Percentiles rank a stretch among this genome's conserved stretches.
Conservation (phyloP, 495 filamentous ascomycete genomes). For the Podospora comata region DNA sequence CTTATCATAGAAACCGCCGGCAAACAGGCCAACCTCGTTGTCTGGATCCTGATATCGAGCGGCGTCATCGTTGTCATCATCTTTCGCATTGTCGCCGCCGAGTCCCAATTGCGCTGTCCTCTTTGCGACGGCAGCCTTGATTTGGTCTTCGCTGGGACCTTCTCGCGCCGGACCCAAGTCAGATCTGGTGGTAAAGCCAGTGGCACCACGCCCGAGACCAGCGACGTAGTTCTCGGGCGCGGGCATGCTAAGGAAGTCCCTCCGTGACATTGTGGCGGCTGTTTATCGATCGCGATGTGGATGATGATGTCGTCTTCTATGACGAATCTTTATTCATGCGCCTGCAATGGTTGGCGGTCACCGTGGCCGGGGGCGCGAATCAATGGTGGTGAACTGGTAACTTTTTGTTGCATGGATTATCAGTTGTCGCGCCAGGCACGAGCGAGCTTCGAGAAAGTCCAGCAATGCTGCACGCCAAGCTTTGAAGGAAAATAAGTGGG, state of each 20-base stretch:
- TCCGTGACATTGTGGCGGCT: constrained; percentile 59
- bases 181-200: constrained; percentile 95
- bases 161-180: constrained; percentile 95
- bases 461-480: background rate
- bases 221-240: constrained; percentile 99
- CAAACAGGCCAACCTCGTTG: constrained; percentile 93
- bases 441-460: background rate
- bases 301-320: background rate
- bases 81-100: constrained; percentile 60
- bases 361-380: background rate
- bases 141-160: constrained; percentile 95
- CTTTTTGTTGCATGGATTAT: constrained; percentile 5
- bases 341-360: background rate
- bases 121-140: constrained; percentile 93
- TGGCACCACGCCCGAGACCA: constrained; percentile 94
- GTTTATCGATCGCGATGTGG: background rate
- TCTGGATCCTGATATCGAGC: constrained; percentile 94
- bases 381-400: background rate
- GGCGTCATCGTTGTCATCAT: constrained; percentile 80
- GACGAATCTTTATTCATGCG: background rate
- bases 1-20: constrained; percentile 87
- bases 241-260: constrained; percentile 86
- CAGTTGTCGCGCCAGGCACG: background rate
- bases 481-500: background rate
- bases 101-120: constrained; percentile 78